Base-by-base conservation (phyloP, 345 rosid species). In the Ceriops zippeliana region DNA sequence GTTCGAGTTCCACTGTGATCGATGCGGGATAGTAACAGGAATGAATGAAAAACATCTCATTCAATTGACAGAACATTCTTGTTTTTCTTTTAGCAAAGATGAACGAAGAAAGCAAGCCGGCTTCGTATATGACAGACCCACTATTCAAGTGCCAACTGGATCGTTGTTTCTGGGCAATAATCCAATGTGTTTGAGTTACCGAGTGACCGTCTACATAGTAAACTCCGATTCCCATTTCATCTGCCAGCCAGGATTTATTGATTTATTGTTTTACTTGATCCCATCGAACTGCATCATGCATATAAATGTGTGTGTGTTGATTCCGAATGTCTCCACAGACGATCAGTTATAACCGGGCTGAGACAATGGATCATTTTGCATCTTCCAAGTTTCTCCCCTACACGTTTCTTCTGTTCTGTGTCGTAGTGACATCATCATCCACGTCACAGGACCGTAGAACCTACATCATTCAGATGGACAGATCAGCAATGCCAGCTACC, bases 391-490 rank as follows among this genome's bases (percentile, higher is more conserved):
- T 72, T 56, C 49, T 75, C 7, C 8, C 81, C 19, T 31, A 70
- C 62, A 26, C 69, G 24, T 53, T 42, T 34, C 27, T 83, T 27
- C 68, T 78, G 49, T 64, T 58, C 34, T 54, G 49, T 42, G 49
- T 72, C 2, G 6, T 30, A 30, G 69, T 68, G 59, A 10, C 63
- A 27, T 61, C 68, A 17, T 58, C n/a, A 0, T 53, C 74, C 21
- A 34, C 60, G 0, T 30, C 62, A 15, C 67, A 54, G 61, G 75
- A 34, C 5, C 37, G 58, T 7, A 74, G 56, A 51, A 56, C 83
- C 62, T 82, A 77, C 65, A 78, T 79, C 5, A 61, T 83, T 73
- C 87, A 82, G 56, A 75, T 83, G 87, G 83, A 82, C 67, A 72
- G 72, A 58, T 80, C 75, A 19, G 81, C 79, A 66, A 75, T 62